phyloP scores from a whole-genome alignment of 2,329 filamentous ascomycete species.

The Botrytis hyacinthi region DNA sequence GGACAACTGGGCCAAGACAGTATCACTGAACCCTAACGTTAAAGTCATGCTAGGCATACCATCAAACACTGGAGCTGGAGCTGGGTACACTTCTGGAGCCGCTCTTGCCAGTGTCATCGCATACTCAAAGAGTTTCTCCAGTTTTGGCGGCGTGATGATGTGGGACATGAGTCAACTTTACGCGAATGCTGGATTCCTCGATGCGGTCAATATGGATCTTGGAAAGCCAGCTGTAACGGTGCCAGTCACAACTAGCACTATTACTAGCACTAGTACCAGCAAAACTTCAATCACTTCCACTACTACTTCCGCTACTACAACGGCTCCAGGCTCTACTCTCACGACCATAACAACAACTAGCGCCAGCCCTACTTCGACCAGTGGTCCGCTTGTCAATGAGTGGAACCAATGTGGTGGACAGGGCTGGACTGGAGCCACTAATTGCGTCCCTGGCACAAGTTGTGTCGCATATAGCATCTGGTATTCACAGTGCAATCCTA shows the following conservation, averaged over 20 bases:
- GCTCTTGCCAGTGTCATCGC: constrained; percentile 50
- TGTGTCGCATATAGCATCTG: constrained; percentile 25
- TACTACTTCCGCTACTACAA: neutral
- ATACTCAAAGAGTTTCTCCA: constrained; percentile 54
- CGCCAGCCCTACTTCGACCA: constrained; percentile 22
- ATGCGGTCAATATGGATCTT: constrained; percentile 23
- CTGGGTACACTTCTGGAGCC: constrained; percentile 53
- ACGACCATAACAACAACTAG: constrained; percentile 30
- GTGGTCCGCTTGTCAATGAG: constrained; percentile 18
- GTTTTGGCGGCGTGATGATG: constrained; percentile 67
- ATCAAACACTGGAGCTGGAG: constrained; percentile 46
- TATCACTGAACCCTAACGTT: constrained; percentile 56
- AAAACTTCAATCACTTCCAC: constrained; percentile 16
- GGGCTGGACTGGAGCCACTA: constrained; percentile 28
- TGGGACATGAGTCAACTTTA: constrained; percentile 65
- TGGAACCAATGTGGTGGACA: constrained; percentile 29
- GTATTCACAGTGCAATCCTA: constrained; percentile 30
- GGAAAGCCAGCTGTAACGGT: constrained; percentile 19
- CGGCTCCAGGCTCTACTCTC: constrained; percentile 25
- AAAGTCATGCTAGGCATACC: constrained; percentile 63
- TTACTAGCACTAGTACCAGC: constrained; percentile 26
- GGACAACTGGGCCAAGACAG: constrained; percentile 62
- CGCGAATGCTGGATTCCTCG: constrained; percentile 56
- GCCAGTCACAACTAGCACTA: constrained; percentile 21
- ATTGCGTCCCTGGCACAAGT: constrained; percentile 25